Percentiles rank a stretch among this genome's conserved stretches.
Evolutionary conservation across 768 basidiomycete species (phyloP).

Genomic region (Tulasnella sp.): DNA sequence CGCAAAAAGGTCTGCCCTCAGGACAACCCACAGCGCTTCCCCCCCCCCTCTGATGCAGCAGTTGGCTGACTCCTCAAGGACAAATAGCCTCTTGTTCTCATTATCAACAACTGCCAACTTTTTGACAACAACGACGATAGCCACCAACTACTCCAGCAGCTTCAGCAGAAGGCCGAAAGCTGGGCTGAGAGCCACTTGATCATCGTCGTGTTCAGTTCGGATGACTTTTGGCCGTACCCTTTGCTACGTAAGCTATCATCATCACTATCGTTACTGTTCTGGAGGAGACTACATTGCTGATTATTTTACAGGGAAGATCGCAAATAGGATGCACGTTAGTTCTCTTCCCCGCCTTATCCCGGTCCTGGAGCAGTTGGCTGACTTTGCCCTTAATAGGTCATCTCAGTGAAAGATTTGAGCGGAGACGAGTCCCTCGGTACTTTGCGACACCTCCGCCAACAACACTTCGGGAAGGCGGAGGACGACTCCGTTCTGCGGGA

Average conservation of each 20-base stretch:
- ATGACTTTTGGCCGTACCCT: conserved; percentile 54
- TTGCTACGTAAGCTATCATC: conserved; percentile 45
- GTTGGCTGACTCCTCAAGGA: not conserved
- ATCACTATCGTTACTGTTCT: conserved; percentile 20
- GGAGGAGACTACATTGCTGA: conserved; percentile 25
- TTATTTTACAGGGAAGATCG: conserved; percentile 47
- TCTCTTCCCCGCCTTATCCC: not conserved
- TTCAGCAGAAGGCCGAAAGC: conserved; percentile 77
- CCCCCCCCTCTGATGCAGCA: not conserved
- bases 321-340: conserved; percentile 64
- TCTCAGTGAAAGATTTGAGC: conserved; percentile 66
- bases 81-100: conserved; percentile 57
- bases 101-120: conserved; percentile 72
- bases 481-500: conserved; percentile 38
- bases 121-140: conserved; percentile 74
- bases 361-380: not conserved
- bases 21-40: not conserved
- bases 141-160: conserved; percentile 67
- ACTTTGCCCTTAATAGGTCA: conserved; percentile 36
- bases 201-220: conserved; percentile 3
- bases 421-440: conserved; percentile 52
- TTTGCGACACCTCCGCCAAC: conserved; percentile 44
- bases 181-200: conserved; percentile 72
- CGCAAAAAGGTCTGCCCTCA: conserved; percentile 33
- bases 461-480: conserved; percentile 31